phyloP scores from a whole-genome alignment of 1,284 basidiomycete genomes.

The Rhodotorula sp. region DNA sequence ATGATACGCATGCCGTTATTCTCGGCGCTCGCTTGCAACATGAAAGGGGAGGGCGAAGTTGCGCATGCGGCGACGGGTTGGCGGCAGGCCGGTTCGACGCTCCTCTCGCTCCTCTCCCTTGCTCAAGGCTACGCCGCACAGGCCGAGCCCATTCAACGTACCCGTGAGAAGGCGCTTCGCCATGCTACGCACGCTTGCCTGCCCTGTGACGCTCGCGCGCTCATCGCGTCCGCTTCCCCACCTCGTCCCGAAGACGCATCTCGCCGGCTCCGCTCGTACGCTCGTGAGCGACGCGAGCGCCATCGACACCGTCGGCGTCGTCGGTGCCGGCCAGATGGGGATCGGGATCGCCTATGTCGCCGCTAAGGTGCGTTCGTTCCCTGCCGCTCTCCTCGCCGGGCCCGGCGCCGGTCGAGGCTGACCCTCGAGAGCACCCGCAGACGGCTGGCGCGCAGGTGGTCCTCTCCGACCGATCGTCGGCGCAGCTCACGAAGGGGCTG shows the following conservation, averaged over 20 bases:
- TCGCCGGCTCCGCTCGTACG: not conserved
- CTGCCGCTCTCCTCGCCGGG: constrained; percentile 22
- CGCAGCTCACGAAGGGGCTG: constrained; percentile 70
- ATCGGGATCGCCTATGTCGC: constrained; percentile 80
- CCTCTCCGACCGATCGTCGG: constrained; percentile 66
- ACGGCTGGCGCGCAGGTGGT: constrained; percentile 71
- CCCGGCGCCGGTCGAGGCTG: constrained; percentile 34
- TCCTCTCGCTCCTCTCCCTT: not conserved
- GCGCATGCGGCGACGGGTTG: not conserved
- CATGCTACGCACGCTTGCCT: not conserved
- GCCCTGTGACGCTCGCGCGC: not conserved
- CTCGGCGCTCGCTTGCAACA: too few species aligned
- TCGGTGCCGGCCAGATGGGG: constrained; percentile 71
- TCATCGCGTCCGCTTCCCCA: not conserved
- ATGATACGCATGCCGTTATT: not conserved
- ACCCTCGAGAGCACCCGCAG: constrained; percentile 3
- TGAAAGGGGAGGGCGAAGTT: not conserved
- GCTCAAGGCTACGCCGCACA: not conserved
- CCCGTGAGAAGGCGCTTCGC: not conserved
- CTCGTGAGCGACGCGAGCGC: not conserved
- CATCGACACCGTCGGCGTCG: constrained; percentile 15
- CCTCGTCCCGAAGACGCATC: not conserved
- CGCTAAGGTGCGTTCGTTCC: constrained; percentile 59
- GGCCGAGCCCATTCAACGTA: not conserved
- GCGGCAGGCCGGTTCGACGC: not conserved